These are phyloP conservation scores for Boletus subluridellus DNA, from an alignment of 1,284 basidiomycete species.

Conservation along the genomic window DNA sequence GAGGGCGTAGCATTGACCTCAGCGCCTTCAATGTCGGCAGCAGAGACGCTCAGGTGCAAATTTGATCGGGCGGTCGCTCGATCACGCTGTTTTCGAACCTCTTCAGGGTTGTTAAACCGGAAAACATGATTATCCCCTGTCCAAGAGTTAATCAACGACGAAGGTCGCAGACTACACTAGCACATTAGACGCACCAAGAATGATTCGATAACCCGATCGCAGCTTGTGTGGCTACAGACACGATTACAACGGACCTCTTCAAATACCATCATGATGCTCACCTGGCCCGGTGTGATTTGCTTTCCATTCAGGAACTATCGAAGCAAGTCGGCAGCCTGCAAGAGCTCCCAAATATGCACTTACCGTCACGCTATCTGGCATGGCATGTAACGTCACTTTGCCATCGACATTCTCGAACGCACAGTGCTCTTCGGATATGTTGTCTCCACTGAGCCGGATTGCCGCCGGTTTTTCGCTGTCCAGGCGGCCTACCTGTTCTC, in stretches of 20 bases:
- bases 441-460: slow-evolving; percentile 89
- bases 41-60: slow-evolving; percentile 60
- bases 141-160: not conserved
- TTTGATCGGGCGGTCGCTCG: slow-evolving; percentile 68
- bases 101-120: slow-evolving; percentile 94
- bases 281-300: slow-evolving; percentile 71
- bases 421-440: slow-evolving; percentile 91
- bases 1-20: slow-evolving; percentile 41
- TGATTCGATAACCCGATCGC: slow-evolving; percentile 91
- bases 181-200: slow-evolving; percentile 61
- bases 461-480: slow-evolving; percentile 79
- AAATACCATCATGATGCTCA: slow-evolving; percentile 35
- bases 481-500: slow-evolving; percentile 68
- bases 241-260: slow-evolving; percentile 23
- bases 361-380: slow-evolving; percentile 82
- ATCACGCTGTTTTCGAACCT: slow-evolving; percentile 86
- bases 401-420: slow-evolving; percentile 85
- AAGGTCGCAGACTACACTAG: slow-evolving; percentile 7
- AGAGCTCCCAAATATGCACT: slow-evolving; percentile 27
- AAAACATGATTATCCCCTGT: slow-evolving; percentile 96
- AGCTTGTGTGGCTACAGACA: slow-evolving; percentile 67
- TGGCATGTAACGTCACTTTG: slow-evolving; percentile 76
- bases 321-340: slow-evolving; percentile 8
- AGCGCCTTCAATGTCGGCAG: slow-evolving; percentile 57
- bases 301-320: slow-evolving; percentile 88